A percentile compares a stretch with the other conserved stretches of the same genome.
These are phyloP conservation scores for Elongisporangium prolatum DNA, from an alignment of 352 stramenopile genomes.

Conservation along the genomic window DNA sequence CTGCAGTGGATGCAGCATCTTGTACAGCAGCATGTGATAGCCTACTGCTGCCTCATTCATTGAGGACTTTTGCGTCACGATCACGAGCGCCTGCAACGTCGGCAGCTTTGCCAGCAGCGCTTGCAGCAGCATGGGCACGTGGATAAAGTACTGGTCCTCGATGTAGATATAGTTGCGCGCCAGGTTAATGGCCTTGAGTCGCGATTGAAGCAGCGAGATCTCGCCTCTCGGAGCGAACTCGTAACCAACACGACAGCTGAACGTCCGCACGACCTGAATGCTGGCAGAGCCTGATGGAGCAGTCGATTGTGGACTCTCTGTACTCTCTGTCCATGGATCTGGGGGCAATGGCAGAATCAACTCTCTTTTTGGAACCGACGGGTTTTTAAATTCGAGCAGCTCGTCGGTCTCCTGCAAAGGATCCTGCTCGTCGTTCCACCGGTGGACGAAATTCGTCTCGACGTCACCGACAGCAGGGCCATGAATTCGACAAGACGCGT, in stretches of 20 bases:
- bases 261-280: conserved; percentile 54
- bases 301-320: conserved; percentile 8
- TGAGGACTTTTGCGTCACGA: conserved; percentile 28
- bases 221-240: conserved; percentile 53
- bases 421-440: conserved; percentile 43
- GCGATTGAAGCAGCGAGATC: conserved; percentile 34
- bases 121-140: conserved; percentile 36
- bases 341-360: neutral
- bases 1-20: conserved; percentile 42
- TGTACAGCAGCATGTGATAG: conserved; percentile 54
- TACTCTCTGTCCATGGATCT: conserved; percentile 1
- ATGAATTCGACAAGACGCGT: conserved; percentile 36
- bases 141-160: conserved; percentile 62
- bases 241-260: conserved; percentile 50
- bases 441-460: conserved; percentile 40
- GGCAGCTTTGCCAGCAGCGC: conserved; percentile 41
- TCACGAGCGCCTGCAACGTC: conserved; percentile 36
- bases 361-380: conserved; percentile 12
- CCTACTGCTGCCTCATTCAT: conserved; percentile 19
- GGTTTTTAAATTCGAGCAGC: conserved; percentile 44
- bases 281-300: conserved; percentile 17
- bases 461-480: conserved; percentile 47
- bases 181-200: conserved; percentile 45
- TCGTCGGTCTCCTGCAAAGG: conserved; percentile 20
- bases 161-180: conserved; percentile 68